Conservation (phyloP, 192 early-diverging fungal species). For the Chytriomyces confervae region DNA sequence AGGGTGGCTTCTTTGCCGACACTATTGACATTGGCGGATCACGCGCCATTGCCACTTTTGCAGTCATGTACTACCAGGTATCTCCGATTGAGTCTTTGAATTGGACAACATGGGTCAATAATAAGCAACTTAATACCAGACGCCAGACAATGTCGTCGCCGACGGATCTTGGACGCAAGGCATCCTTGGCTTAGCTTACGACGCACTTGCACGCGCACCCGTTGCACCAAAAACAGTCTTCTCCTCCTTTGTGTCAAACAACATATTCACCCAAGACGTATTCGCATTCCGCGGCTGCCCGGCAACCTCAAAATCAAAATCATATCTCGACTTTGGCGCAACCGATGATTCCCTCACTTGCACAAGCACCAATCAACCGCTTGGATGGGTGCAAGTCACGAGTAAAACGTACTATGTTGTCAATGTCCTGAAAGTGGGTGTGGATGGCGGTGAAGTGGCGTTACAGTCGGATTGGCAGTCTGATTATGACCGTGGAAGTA, state of each 20-base stretch:
- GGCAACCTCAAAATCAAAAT: constrained; percentile 7
- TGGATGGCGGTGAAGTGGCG: not conserved
- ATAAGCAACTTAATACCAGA: not conserved
- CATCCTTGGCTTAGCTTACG: constrained; percentile 24
- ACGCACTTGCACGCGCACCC: not conserved
- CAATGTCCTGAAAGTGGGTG: not conserved
- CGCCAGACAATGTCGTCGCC: not conserved
- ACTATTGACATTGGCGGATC: constrained; percentile 3
- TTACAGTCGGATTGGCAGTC: not conserved
- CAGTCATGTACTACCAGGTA: constrained; percentile 12
- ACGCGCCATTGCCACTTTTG: constrained; percentile 1
- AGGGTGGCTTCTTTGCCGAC: constrained; percentile 6
- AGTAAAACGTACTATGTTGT: constrained; percentile 9
- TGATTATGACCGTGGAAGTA: constrained; percentile 7
- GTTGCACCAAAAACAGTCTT: constrained; percentile 1
- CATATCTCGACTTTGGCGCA: constrained; percentile 7
- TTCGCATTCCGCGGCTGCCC: constrained; percentile 13
- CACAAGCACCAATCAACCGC: not conserved
- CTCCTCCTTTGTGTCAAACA: not conserved
- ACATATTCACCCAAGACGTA: not conserved
- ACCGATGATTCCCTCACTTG: not conserved
- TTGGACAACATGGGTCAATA: too few species aligned
- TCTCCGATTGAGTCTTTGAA: too few species aligned
- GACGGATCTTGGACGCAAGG: constrained; percentile 8
- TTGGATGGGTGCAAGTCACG: constrained; percentile 1